Percentiles rank a stretch among this genome's conserved stretches.
Conservation (phyloP, 2,329 filamentous ascomycete species). For the Leptographium lundbergii region DNA sequence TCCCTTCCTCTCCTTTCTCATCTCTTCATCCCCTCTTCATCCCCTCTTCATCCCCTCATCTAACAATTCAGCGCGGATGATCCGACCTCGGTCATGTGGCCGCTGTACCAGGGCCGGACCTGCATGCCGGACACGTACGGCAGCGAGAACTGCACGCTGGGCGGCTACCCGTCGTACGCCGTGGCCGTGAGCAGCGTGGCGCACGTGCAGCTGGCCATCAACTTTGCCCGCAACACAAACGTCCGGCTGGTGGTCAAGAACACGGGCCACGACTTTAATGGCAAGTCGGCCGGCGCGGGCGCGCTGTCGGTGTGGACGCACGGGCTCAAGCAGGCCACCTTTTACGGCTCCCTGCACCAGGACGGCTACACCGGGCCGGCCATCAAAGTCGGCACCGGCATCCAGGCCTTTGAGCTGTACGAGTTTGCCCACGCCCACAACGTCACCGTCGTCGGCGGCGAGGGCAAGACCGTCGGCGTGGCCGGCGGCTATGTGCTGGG, state of each 20-base stretch:
- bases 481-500: conserved; percentile 34
- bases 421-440: conserved; percentile 31
- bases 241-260: conserved; percentile 37
- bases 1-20: neutral
- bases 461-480: conserved; percentile 33
- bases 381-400: conserved; percentile 37
- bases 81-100: conserved; percentile 28
- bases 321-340: conserved; percentile 20
- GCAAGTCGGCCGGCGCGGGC: conserved; percentile 24
- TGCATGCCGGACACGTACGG: conserved; percentile 18
- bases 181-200: conserved; percentile 27
- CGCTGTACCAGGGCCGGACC: conserved; percentile 25
- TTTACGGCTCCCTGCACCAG: conserved; percentile 30
- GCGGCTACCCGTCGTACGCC: conserved; percentile 29
- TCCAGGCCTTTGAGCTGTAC: conserved; percentile 38
- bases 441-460: conserved; percentile 37
- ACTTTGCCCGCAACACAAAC: conserved; percentile 32
- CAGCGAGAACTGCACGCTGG: conserved; percentile 16
- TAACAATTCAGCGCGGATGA: conserved; percentile 14
- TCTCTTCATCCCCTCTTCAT: neutral
- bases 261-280: conserved; percentile 39
- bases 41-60: neutral
- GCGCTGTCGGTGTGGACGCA: conserved; percentile 24
- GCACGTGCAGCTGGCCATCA: conserved; percentile 33
- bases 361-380: conserved; percentile 14